Conservation (phyloP, 2,329 filamentous ascomycete species). For the Penicillium oxalicum region DNA sequence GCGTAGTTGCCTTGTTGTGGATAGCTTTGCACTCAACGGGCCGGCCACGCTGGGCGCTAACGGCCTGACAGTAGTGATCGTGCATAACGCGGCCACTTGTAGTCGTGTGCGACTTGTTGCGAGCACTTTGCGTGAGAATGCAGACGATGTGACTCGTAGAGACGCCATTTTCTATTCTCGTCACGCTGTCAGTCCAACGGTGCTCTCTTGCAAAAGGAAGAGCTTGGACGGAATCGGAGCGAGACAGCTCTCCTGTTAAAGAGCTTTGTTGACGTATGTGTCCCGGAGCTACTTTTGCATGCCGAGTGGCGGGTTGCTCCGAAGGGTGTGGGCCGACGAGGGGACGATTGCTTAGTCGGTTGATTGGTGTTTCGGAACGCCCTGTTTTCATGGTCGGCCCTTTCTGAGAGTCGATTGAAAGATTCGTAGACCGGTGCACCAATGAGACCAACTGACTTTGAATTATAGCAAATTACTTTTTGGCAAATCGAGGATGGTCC, state of each 20-base stretch:
- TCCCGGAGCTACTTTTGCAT: constrained; percentile 26
- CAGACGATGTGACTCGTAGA: constrained; percentile 19
- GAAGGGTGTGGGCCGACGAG: background rate
- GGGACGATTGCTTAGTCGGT: no score
- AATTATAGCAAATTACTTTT: no score
- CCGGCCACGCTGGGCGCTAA: constrained; percentile 1
- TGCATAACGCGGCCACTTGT: constrained; percentile 16
- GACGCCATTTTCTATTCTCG: constrained; percentile 17
- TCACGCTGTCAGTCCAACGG: background rate
- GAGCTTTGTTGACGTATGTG: constrained; percentile 9
- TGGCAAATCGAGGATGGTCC: no score
- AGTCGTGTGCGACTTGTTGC: constrained; percentile 19
- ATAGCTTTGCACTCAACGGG: background rate
- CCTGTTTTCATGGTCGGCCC: no score
- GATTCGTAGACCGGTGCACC: no score
- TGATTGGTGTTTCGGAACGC: no score
- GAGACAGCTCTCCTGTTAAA: constrained; percentile 5
- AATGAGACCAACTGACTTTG: no score
- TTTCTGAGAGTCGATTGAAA: no score
- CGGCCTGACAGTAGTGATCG: constrained; percentile 8
- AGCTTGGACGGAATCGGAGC: background rate
- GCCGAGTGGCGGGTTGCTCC: constrained; percentile 17
- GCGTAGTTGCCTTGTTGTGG: constrained; percentile 6
- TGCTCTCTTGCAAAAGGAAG: background rate
- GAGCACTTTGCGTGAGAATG: constrained; percentile 22